Evolutionary conservation across 345 rosid genomes (phyloP).

Genomic region (Citrus mangshanensis): DNA sequence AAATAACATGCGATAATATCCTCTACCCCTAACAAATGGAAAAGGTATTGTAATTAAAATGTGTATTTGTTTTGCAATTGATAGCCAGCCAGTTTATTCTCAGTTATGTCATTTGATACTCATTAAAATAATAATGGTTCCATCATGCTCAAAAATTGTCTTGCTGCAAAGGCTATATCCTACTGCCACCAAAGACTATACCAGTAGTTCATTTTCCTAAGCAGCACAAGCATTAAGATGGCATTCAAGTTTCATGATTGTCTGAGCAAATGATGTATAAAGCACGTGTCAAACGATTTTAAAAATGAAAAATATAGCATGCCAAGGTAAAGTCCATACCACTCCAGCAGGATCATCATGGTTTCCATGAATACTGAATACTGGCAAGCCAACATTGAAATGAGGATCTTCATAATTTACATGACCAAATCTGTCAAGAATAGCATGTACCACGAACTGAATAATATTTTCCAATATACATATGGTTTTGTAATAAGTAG

Average conservation of each 20-base stretch:
- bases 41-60: background rate
- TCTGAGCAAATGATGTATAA: background rate
- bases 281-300: background rate
- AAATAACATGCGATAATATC: no score
- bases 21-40: background rate
- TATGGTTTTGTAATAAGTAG: background rate
- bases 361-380: conserved; percentile 97
- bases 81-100: background rate
- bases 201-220: background rate
- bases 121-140: background rate
- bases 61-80: background rate
- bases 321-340: conserved; percentile 44
- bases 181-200: background rate
- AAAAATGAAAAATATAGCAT: conserved; percentile 13
- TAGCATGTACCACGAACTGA: conserved; percentile 12
- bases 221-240: background rate
- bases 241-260: background rate
- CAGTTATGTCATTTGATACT: background rate
- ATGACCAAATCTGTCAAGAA: conserved; percentile 78
- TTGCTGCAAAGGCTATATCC: background rate
- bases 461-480: background rate
- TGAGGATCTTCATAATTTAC: conserved; percentile 99
- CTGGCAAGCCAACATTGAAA: conserved; percentile 96
- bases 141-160: background rate
- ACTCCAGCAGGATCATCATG: conserved; percentile 99